Conservation (phyloP, 768 basidiomycete species). For the Lactifluus volemus region DNA sequence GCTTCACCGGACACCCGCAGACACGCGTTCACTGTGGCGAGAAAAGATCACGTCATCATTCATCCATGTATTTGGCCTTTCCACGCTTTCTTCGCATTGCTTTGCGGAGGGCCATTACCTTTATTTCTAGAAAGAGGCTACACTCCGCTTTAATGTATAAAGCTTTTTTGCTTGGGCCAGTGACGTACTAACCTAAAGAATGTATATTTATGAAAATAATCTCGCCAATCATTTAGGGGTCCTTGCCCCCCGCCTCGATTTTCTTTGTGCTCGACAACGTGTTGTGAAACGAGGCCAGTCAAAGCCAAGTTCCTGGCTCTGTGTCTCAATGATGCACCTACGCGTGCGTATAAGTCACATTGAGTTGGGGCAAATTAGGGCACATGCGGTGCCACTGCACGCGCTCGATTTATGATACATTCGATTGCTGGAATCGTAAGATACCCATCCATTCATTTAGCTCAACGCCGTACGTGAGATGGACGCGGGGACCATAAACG, state of each 20-base stretch:
- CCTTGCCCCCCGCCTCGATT: neutral
- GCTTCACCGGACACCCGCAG: neutral
- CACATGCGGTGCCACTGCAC: slow-evolving; percentile 5
- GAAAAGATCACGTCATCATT: slow-evolving; percentile 6
- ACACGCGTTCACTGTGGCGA: neutral
- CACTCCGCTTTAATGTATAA: neutral
- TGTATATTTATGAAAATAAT: neutral
- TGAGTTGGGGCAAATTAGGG: neutral
- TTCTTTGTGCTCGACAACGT: slow-evolving; percentile 4
- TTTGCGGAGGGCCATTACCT: neutral
- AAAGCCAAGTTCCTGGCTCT: slow-evolving; percentile 6
- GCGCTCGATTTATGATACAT: slow-evolving; percentile 11
- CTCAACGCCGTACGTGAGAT: slow-evolving; percentile 8
- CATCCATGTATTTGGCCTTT: neutral
- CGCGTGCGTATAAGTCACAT: slow-evolving; percentile 8
- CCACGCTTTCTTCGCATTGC: slow-evolving; percentile 2
- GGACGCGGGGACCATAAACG: slow-evolving; percentile 7
- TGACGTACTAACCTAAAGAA: slow-evolving; percentile 4
- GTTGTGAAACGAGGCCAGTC: slow-evolving; percentile 15
- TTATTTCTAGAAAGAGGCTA: slow-evolving; percentile 3
- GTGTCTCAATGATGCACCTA: neutral
- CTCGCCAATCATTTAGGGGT: slow-evolving; percentile 6
- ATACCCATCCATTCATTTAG: neutral
- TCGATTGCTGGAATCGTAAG: slow-evolving; percentile 4
- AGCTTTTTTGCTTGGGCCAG: neutral